Conservation (phyloP, 257 asterid species). For the Eustoma russellianum region DNA sequence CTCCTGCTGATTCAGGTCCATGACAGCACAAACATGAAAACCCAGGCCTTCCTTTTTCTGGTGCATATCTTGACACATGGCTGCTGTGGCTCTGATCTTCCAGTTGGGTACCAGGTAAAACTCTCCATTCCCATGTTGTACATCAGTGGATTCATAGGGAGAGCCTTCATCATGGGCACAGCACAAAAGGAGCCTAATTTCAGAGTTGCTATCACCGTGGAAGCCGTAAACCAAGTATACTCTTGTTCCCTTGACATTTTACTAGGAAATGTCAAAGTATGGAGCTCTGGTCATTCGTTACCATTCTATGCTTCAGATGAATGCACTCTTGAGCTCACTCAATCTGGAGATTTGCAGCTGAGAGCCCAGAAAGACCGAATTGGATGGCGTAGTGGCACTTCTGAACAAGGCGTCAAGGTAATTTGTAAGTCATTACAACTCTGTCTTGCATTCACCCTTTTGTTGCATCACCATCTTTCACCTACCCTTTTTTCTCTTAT, state of each 20-base stretch:
- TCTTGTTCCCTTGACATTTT: slow-evolving; percentile 64
- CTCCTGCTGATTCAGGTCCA: neutral
- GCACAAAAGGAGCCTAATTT: slow-evolving; percentile 37
- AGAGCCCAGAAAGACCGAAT: slow-evolving; percentile 34
- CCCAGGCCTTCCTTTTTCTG: slow-evolving; percentile 5
- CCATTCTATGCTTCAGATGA: slow-evolving; percentile 44
- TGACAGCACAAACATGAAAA: slow-evolving; percentile 8
- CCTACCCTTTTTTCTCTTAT: neutral
- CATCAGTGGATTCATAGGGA: slow-evolving; percentile 47
- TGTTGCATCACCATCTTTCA: neutral
- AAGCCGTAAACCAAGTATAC: slow-evolving; percentile 39
- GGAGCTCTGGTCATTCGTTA: slow-evolving; percentile 76
- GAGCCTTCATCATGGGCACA: slow-evolving; percentile 57
- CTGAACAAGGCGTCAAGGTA: slow-evolving; percentile 79
- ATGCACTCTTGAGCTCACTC: slow-evolving; percentile 47
- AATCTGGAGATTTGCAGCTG: slow-evolving; percentile 52
- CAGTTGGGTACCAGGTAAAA: slow-evolving; percentile 40
- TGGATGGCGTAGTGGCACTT: slow-evolving; percentile 87
- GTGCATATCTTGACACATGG: slow-evolving; percentile 11
- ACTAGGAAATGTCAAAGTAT: slow-evolving; percentile 59
- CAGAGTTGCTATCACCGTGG: slow-evolving; percentile 53
- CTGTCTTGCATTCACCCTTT: neutral
- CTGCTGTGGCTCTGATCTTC: slow-evolving; percentile 34
- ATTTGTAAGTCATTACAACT: slow-evolving; percentile 2
- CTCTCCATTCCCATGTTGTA: slow-evolving; percentile 56